These are phyloP conservation scores for Magnolia officinalis DNA, from an alignment of 164 flowering plant species.

Conservation along the genomic window DNA sequence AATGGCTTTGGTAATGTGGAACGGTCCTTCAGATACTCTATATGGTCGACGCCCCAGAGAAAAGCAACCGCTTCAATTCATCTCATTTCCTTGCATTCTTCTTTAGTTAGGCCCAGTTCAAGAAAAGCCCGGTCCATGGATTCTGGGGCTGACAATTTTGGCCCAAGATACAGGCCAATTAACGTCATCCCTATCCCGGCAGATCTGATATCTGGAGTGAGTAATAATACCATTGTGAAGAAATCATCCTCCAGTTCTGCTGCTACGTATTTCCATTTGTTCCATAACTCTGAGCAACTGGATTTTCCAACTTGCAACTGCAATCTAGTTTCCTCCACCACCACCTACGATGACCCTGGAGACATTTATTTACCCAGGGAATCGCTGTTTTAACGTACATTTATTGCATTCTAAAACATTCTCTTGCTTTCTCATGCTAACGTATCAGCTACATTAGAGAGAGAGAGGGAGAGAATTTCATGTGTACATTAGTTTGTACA, in stretches of 20 bases:
- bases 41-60: not conserved
- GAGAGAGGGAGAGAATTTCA: no score
- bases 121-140: slow-evolving; percentile 1
- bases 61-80: slow-evolving; percentile 15
- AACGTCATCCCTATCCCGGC: not conserved
- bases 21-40: slow-evolving; percentile 16
- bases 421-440: no score
- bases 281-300: slow-evolving; percentile 6
- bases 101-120: slow-evolving; percentile 1
- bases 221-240: slow-evolving; percentile 6
- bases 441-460: no score
- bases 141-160: slow-evolving; percentile 4
- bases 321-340: slow-evolving; percentile 18
- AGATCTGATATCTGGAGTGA: not conserved
- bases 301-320: slow-evolving; percentile 14
- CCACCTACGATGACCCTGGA: slow-evolving; percentile 28
- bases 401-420: not conserved
- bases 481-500: no score
- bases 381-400: not conserved
- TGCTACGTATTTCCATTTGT: slow-evolving; percentile 20
- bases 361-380: not conserved
- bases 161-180: slow-evolving; percentile 15
- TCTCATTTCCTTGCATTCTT: slow-evolving; percentile 20
- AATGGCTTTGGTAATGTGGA: slow-evolving; percentile 10
- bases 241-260: slow-evolving; percentile 12